Base-by-base conservation (phyloP, 352 stramenopile species). In the Thalassiosira hispida region DNA sequence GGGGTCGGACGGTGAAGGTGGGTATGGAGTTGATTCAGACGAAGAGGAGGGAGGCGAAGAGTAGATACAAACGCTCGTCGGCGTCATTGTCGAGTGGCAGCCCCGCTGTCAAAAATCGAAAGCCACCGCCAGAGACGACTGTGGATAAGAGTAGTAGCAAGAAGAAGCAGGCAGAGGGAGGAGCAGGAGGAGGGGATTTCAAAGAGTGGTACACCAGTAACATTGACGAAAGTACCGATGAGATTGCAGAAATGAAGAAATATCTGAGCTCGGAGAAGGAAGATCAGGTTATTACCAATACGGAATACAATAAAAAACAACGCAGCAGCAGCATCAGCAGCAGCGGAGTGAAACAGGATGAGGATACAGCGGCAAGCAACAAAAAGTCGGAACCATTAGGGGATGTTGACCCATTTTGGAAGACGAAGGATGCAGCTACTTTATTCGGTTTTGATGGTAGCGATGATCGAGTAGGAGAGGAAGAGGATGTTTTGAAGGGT, bases 381-480 rank as follows among this genome's bases (percentile, higher is more conserved):
- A 11, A 25, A 53, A 53, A 2, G 11, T 53, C n/a, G n/a, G n/a
- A n/a, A 27, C 44, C 27, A 53, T 3, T 6, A 8, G 18, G 14
- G 14, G 22, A 1, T 46, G 20, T 35, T 20, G 20, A 16, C 3
- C n/a, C 1, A 29, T 62, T 62, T 65, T 74, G 65, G 65, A 9
- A 74, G 9, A 44, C 49, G 25, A 33, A 3, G 7, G 65, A 74
- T 46, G 35, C 65, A 12, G 65, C 52, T 11, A 74, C 65, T 3
- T 22, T 65, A 18, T 74, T 74, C 57, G 65, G 65, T 16, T 74
- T 74, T 47, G 18, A 44, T 2, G 1, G 46, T 5, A 52, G 65
- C n/a, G 35, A 56, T 31, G n/a, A n/a, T n/a, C n/a, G n/a, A n/a
- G n/a, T n/a, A n/a, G n/a, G n/a, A n/a, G n/a, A n/a, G n/a, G n/a